These are phyloP conservation scores for Dimargaris verticillata DNA, from an alignment of 192 early-diverging fungal genomes.

Conservation along the genomic window DNA sequence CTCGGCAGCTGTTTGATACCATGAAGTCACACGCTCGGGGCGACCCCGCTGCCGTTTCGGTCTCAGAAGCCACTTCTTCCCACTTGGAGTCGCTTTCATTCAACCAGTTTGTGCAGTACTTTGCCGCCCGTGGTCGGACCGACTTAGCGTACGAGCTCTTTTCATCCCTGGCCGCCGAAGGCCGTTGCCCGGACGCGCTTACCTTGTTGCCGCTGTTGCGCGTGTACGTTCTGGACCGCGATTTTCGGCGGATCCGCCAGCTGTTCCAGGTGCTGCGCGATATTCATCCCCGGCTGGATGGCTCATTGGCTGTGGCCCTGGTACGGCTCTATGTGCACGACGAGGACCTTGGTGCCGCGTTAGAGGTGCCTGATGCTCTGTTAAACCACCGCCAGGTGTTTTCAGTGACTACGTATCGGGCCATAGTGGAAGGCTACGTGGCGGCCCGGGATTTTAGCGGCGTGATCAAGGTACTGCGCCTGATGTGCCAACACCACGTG, in stretches of 20 bases:
- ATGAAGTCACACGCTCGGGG: not conserved
- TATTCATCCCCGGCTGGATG: not conserved
- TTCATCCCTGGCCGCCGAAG: not conserved
- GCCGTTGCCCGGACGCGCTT: not conserved
- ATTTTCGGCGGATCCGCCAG: not conserved
- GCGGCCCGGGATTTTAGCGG: not conserved
- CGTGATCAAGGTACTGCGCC: not conserved
- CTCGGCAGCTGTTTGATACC: not conserved
- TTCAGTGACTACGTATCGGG: not conserved
- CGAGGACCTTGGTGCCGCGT: no score
- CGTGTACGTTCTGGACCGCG: slow-evolving; percentile 2
- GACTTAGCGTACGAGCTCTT: not conserved
- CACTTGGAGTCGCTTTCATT: not conserved
- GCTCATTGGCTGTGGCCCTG: not conserved
- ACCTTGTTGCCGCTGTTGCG: not conserved
- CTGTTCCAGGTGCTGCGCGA: not conserved
- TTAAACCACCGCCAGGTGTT: not conserved
- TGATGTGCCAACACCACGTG: not conserved
- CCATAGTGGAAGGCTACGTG: slow-evolving; percentile 1
- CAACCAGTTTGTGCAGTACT: not conserved
- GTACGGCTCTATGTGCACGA: not conserved
- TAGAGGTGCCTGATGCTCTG: not conserved
- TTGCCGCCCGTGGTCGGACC: not conserved
- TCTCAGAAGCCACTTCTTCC: not conserved
- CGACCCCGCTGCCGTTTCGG: not conserved